Conservation (phyloP, 2,329 filamentous ascomycete genomes). For the Raffaelea arxii region DNA sequence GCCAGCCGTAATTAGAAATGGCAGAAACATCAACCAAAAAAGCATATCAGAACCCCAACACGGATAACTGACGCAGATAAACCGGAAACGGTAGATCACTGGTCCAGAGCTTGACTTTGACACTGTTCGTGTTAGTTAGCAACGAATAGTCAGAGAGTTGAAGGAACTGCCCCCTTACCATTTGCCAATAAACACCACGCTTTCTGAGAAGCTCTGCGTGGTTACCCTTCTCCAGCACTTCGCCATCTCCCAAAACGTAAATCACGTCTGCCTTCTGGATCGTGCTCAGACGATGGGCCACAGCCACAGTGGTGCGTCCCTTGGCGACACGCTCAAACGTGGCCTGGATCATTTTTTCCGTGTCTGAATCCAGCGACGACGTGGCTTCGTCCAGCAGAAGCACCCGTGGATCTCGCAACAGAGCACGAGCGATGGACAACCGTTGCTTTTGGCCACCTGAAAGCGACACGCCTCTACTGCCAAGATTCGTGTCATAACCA, state of each 20-base stretch:
- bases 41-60: no score
- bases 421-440: conserved; percentile 44
- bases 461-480: conserved; percentile 54
- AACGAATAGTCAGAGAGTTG: not conserved
- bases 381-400: conserved; percentile 52
- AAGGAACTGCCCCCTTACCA: no score
- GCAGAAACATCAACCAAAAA: no score
- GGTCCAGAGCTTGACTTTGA: conserved; percentile 48
- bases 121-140: conserved; percentile 28
- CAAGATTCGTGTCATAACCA: conserved; percentile 58
- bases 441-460: conserved; percentile 49
- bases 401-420: conserved; percentile 40
- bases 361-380: conserved; percentile 48
- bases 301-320: conserved; percentile 77
- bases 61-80: no score
- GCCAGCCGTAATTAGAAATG: no score
- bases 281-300: conserved; percentile 83
- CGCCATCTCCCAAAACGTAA: conserved; percentile 90
- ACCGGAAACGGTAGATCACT: no score
- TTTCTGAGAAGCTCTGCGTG: conserved; percentile 40
- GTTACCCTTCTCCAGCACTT: conserved; percentile 74
- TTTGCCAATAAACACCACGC: conserved; percentile 46
- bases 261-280: conserved; percentile 94
- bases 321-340: conserved; percentile 55
- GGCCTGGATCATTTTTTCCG: conserved; percentile 50